Percentiles rank a stretch among this genome's conserved stretches.
These are phyloP conservation scores for Parastagonospora avenae DNA, from an alignment of 2,329 filamentous ascomycete genomes.

Conservation along the genomic window DNA sequence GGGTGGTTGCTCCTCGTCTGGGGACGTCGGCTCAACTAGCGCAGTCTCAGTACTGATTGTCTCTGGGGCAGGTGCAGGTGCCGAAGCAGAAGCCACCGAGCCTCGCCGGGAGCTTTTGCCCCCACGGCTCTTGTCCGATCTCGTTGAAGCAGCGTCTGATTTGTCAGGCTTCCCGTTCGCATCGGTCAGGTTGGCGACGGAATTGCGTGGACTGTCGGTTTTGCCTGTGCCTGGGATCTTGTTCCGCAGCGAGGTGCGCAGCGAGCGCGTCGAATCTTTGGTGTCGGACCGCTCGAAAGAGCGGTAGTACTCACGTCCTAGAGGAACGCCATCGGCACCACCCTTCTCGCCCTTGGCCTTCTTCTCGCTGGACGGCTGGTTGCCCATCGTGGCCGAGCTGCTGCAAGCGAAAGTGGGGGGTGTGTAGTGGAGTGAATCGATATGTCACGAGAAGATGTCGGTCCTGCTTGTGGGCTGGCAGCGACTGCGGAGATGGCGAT, in stretches of 20 bases:
- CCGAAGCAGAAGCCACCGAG: slow-evolving; percentile 42
- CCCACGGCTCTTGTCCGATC: slow-evolving; percentile 66
- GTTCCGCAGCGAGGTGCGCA: slow-evolving; percentile 78
- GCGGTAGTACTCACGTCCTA: slow-evolving; percentile 76
- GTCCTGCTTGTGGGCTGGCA: slow-evolving; percentile 10
- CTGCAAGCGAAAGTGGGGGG: slow-evolving; percentile 9
- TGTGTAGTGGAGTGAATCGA: slow-evolving; percentile 1
- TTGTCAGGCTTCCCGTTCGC: slow-evolving; percentile 64
- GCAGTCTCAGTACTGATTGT: slow-evolving; percentile 36
- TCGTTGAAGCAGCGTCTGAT: slow-evolving; percentile 75
- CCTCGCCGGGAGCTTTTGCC: slow-evolving; percentile 41
- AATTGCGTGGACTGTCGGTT: slow-evolving; percentile 81
- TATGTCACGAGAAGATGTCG: slow-evolving; percentile 3
- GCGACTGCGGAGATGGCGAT: slow-evolving; percentile 19
- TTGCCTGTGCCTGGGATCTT: slow-evolving; percentile 80
- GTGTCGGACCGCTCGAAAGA: slow-evolving; percentile 93
- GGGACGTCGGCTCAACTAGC: slow-evolving; percentile 40
- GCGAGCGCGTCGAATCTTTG: slow-evolving; percentile 86
- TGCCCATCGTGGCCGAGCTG: slow-evolving; percentile 68
- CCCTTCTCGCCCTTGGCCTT: slow-evolving; percentile 53
- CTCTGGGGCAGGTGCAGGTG: slow-evolving; percentile 53
- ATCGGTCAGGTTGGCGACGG: slow-evolving; percentile 62
- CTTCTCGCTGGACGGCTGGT: slow-evolving; percentile 70
- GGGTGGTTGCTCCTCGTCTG: slow-evolving; percentile 58
- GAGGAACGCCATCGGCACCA: slow-evolving; percentile 59